Base-by-base conservation (phyloP, 768 basidiomycete genomes). In the Psilocybe sp. region DNA sequence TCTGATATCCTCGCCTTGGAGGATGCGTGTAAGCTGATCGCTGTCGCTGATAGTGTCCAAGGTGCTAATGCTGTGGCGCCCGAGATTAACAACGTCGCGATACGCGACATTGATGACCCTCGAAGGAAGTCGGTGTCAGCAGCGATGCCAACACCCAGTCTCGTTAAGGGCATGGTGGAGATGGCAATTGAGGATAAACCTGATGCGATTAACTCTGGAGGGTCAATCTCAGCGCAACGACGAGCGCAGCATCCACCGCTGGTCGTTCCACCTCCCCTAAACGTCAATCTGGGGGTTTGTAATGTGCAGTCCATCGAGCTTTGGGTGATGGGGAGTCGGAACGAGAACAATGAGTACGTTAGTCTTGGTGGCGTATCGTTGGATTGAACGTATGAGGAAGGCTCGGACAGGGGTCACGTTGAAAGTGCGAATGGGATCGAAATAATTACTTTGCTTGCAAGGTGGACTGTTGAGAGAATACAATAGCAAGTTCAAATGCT, bases 281-380 rank as follows among this genome's bases (percentile, higher is more conserved):
- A 50, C 4, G 71, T 82, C 18, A 56, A 79, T 33, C 70, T 87
- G 16, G 86, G 87, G 0, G 57, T 66, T 1, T 86, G 80, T 71
- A 44, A 58, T 1, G 76, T 86, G 7, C 62, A 73, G 31, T 78
- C 82, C 54, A 65, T 88, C 10, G 80, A 88, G 60, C 69, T 89
- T 31, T 89, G 85, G 69, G 69, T 74, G 39, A 87, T 89, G 87
- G 84, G 87, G 0, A 86, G 85, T 55, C 75, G 74, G 55, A 84
- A 80, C 0, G 71, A 70, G 0, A 74, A 84, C 51, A 83, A 80
- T 12, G 84, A 81, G 60, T 89, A 88, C 57, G 72, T 82, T 14
- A 77, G 74, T 52, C 74, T 68, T 49, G 73, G 72, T 3, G 69
- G 70, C 1, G 60, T 73, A 15, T 42, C 47, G 37, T 50, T 62